Conservation (phyloP, 352 stramenopile species). For the Pythium guiyangense region DNA sequence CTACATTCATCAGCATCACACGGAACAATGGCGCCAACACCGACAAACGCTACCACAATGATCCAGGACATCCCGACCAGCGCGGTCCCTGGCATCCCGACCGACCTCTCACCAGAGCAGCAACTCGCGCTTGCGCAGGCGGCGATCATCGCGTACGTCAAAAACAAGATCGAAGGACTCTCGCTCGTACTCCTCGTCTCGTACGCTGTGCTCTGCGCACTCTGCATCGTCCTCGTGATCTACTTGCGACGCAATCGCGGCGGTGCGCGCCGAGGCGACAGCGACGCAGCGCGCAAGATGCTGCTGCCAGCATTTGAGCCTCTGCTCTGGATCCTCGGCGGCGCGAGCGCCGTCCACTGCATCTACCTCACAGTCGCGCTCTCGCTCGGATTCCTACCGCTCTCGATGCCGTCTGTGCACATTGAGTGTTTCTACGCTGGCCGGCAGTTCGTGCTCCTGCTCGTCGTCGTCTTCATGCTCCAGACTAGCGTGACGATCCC, state of each 20-base stretch:
- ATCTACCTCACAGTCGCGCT: constrained; percentile 5
- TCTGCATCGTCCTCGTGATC: constrained; percentile 18
- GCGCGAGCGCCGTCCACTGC: constrained; percentile 9
- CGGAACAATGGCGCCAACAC: too few relatives aligned
- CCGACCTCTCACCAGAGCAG: neutral
- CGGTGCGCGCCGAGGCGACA: constrained; percentile 29
- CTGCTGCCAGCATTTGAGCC: constrained; percentile 44
- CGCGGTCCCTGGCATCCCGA: neutral
- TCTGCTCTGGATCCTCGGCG: constrained; percentile 32
- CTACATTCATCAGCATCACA: too few relatives aligned
- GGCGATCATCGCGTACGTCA: neutral
- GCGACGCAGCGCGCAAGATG: constrained; percentile 32
- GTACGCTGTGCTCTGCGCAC: neutral
- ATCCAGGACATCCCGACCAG: too few relatives aligned
- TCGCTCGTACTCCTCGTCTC: neutral
- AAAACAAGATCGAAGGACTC: neutral
- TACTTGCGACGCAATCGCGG: constrained; percentile 46
- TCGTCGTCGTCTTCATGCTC: constrained; percentile 42
- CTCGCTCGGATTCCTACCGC: constrained; percentile 1
- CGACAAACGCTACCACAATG: too few relatives aligned
- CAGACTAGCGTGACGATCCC: constrained; percentile 35
- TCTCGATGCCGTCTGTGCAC: neutral
- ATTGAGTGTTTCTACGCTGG: constrained; percentile 28
- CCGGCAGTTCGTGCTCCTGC: constrained; percentile 18
- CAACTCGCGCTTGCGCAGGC: neutral